Conservation (phyloP, 2,329 filamentous ascomycete species). For the Phaeomoniella chlamydospora region DNA sequence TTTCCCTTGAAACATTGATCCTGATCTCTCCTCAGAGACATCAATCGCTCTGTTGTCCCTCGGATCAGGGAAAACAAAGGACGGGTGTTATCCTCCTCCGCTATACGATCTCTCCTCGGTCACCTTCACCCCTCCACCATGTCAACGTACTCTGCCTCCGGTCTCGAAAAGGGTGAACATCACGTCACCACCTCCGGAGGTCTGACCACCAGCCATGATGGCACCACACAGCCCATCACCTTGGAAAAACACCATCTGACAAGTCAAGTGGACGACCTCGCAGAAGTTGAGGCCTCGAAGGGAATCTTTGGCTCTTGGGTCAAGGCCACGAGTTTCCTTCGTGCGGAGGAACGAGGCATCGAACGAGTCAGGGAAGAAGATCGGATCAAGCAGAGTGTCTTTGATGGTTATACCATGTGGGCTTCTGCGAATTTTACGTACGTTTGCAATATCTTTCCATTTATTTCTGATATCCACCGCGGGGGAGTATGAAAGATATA, state of each 20-base stretch:
- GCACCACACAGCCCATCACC: not conserved
- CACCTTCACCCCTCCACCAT: no score
- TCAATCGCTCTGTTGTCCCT: no score
- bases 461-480: no score
- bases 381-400: conserved; percentile 1
- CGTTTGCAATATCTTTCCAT: not conserved
- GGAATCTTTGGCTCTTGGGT: not conserved
- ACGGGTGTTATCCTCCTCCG: no score
- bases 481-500: no score
- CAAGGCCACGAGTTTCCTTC: not conserved
- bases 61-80: no score
- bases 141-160: no score
- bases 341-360: conserved; percentile 1
- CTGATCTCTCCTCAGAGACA: no score
- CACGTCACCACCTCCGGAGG: not conserved
- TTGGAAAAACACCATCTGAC: not conserved
- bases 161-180: not conserved
- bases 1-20: no score
- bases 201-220: not conserved
- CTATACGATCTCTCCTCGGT: no score
- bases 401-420: not conserved
- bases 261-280: not conserved
- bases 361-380: conserved; percentile 2
- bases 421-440: not conserved
- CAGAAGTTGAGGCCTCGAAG: conserved; percentile 1